Evolutionary conservation across 805 yeast genomes (phyloP).

Genomic region (Pichia rugopelliculosa): DNA sequence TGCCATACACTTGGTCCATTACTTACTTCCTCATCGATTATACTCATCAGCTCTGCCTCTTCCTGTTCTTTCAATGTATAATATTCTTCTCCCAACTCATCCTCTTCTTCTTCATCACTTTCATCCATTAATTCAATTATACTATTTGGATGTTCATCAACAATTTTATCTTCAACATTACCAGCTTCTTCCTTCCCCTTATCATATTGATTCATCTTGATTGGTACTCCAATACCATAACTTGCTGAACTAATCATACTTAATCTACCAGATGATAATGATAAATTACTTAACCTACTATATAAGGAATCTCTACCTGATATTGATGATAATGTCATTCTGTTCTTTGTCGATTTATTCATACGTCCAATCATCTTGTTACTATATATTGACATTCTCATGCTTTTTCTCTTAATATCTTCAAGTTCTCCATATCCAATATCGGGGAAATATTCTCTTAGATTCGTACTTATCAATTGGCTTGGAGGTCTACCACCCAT

Average conservation of each 20-base stretch:
- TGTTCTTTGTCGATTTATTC: too few relatives aligned
- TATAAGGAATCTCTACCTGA: constrained; percentile 17
- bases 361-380: constrained; percentile 12
- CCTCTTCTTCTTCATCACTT: constrained; percentile 31
- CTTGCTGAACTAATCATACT: constrained; percentile 25
- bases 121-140: constrained; percentile 40
- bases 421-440: constrained; percentile 65
- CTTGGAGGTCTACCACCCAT: constrained; percentile 93
- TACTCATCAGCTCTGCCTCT: constrained; percentile 28
- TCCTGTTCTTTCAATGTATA: constrained; percentile 21
- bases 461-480: constrained; percentile 80
- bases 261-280: constrained; percentile 14
- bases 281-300: constrained; percentile 14
- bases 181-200: constrained; percentile 55
- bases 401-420: constrained; percentile 77
- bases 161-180: constrained; percentile 6
- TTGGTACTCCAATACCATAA: constrained; percentile 24
- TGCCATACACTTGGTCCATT: constrained; percentile 79
- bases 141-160: constrained; percentile 27
- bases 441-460: constrained; percentile 88
- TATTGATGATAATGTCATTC: constrained; percentile 1
- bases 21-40: constrained; percentile 31
- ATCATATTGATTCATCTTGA: constrained; percentile 30
- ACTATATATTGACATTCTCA: constrained; percentile 57
- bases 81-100: constrained; percentile 21